A percentile compares a stretch with the other conserved stretches of the same genome.
phyloP scores from a whole-genome alignment of 139 green algal species.

The Dunaliella sp. region DNA sequence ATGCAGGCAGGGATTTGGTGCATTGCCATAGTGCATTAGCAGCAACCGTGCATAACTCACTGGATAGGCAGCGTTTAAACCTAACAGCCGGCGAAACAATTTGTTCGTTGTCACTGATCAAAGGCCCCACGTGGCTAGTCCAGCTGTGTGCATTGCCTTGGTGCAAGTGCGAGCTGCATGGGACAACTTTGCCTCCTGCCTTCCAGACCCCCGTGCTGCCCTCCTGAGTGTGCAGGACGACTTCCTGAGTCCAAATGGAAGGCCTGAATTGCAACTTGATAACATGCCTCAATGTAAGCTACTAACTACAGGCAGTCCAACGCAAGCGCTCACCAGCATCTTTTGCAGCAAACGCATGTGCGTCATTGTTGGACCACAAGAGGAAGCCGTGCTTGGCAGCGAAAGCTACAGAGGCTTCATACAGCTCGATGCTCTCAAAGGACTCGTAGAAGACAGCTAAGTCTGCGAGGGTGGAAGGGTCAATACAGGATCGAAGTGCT shows the following conservation, averaged over 20 bases:
- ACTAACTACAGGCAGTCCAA: background rate
- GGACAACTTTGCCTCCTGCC: background rate
- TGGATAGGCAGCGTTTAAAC: too few species aligned
- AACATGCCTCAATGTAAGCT: background rate
- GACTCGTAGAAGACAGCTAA: background rate
- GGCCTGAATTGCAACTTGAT: too few species aligned
- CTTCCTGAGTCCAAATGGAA: too few species aligned
- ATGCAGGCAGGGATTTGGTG: too few species aligned
- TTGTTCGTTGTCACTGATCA: too few species aligned
- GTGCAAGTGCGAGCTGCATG: background rate
- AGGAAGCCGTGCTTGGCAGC: constrained; percentile 33
- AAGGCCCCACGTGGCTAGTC: too few species aligned
- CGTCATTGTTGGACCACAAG: background rate
- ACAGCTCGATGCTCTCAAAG: constrained; percentile 55
- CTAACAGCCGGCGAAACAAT: too few species aligned
- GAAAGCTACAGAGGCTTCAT: constrained; percentile 17
- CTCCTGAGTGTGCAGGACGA: background rate
- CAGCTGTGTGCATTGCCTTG: too few species aligned
- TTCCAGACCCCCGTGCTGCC: background rate
- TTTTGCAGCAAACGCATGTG: background rate
- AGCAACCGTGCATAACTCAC: too few species aligned
- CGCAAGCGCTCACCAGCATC: constrained; percentile 10
- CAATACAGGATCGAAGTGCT: too few species aligned
- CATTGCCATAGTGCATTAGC: too few species aligned
- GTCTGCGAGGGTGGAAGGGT: background rate